Evolutionary conservation across 2,329 filamentous ascomycete genomes (phyloP), one percentile per base, ranked within the genome.

Genomic region (Keithomyces neogunnii): DNA sequence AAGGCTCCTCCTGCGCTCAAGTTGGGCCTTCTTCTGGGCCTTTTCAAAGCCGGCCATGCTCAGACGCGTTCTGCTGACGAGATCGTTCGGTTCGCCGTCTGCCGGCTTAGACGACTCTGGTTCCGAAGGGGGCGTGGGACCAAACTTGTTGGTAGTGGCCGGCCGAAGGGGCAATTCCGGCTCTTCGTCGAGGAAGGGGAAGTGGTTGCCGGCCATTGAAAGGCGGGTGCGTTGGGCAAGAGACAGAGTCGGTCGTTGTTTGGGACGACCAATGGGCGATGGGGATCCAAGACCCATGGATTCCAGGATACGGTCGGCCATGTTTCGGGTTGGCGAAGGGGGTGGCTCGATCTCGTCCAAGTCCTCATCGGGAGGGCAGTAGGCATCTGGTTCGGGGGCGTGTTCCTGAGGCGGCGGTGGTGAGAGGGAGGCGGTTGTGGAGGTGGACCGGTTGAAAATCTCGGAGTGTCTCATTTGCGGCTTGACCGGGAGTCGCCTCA

Each of bases 171-270:
- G 55, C n/a, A 58, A 55, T 29, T 64, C 62, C 1, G 59, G 51
- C 32, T 66, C 65, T 5, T 67, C 62, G 2, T 69, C 60, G 0
- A 64, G 57, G 39, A 65, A 65, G 1, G 60, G 58, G 11, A 62
- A 63, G 1, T 81, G 77, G 1, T 81, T 77, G 45, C 80, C 72
- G 0, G 84, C 81, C 83, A 96, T 92, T 19, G 88, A 90, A 50
- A 89, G 76, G 19, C 87, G 82, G 0, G 91, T 95, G 46, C 90
- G 85, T 62, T 95, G 89, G 3, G 85, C 78, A 0, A 93, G 76
- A 0, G 85, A 84, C 7, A 85, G 67, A 0, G 75, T 77, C 48
- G 81, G 80, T 0, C 80, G 73, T 0, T 71, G 68, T 52, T 72
- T 76, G 2, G 57, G 38, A 11, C 62, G 64, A 57, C 81, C 84